phyloP scores from a whole-genome alignment of 441 rosid species.

The Croton laevigatus region DNA sequence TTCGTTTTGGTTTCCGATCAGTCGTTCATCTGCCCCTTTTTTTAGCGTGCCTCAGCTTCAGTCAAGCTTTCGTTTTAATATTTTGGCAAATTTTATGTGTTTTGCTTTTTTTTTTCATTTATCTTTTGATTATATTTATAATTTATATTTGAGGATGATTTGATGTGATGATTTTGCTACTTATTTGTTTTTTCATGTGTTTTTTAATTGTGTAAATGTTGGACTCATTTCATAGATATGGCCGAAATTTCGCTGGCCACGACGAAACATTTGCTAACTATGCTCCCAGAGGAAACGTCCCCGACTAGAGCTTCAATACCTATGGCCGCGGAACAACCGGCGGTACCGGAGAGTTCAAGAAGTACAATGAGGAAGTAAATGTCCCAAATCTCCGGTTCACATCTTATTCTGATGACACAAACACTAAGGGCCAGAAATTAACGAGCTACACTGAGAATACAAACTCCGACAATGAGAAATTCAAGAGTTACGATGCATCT shows the following conservation, averaged over 20 bases:
- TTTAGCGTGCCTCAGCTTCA: too few species aligned
- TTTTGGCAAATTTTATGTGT: too few species aligned
- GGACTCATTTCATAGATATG: conserved; percentile 77
- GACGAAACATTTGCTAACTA: conserved; percentile 56
- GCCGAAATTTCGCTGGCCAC: conserved; percentile 52
- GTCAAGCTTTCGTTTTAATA: too few species aligned
- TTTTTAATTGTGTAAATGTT: too few species aligned
- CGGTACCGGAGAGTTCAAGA: conserved; percentile 57
- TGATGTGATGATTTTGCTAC: too few species aligned
- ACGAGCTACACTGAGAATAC: conserved; percentile 43
- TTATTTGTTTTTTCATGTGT: too few species aligned
- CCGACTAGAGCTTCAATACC: conserved; percentile 75
- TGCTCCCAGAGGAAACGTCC: conserved; percentile 51
- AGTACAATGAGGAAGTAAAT: conserved; percentile 56
- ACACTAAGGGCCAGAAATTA: conserved; percentile 53
- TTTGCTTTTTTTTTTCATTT: too few species aligned
- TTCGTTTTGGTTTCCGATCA: too few species aligned
- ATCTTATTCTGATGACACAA: conserved; percentile 51
- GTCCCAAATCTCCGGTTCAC: conserved; percentile 61
- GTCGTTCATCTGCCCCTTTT: too few species aligned
- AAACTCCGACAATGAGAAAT: conserved; percentile 61
- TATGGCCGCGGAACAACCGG: conserved; percentile 66
- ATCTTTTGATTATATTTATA: too few species aligned
- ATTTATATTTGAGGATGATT: too few species aligned
- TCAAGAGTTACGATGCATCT: conserved; percentile 64